Evolutionary conservation across 371 early-diverging fungal genomes (phyloP), one percentile per base, ranked within the genome.

Genomic region (Mortierella sp.): DNA sequence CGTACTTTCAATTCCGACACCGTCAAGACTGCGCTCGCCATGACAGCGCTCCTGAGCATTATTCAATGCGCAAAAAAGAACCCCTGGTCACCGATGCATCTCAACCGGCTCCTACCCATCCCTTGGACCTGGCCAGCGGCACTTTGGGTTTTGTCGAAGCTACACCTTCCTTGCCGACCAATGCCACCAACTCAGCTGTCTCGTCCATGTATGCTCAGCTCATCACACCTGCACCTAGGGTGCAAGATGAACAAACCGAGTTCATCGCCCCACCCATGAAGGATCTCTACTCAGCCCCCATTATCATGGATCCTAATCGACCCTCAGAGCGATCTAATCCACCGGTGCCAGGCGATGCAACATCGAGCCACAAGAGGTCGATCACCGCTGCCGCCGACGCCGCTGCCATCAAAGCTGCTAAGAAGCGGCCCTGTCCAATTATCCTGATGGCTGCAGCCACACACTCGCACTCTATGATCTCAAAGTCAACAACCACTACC

Each of bases 1-100:
- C 73, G n/a, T 84, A 84, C 44, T 58, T 50, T 65, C 83, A 75
- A 54, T 68, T 80, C 31, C n/a, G 8, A 8, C 50, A 44, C 44
- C 42, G 70, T 10, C 81, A 80, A 44, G 38, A 24, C 9, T 24
- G 44, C 42, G 24, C 38, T 42, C 68, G 44, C 68, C 68, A 68
- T 1, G 63, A 63, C 63, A 10, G 2, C 38, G 7, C 63, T 7
- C 63, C 19, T 7, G 21, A 34, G 0, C 34, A 8, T 19, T 63
- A 2, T 31, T 19, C 68, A 3, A 21, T 24, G 44, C 38, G 11
- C 2, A 31, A 19, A 1, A 9, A 8, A 8, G 19, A 19, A 16
- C 63, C 19, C 21, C 16, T 34, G 19, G 63, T 16, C 7, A 63
- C 63, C 7, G 38, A 5, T 63, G 63, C 19, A 26, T 34, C 34